Conservation (phyloP, 495 filamentous ascomycete genomes). For the Penicillium longicatenatum region DNA sequence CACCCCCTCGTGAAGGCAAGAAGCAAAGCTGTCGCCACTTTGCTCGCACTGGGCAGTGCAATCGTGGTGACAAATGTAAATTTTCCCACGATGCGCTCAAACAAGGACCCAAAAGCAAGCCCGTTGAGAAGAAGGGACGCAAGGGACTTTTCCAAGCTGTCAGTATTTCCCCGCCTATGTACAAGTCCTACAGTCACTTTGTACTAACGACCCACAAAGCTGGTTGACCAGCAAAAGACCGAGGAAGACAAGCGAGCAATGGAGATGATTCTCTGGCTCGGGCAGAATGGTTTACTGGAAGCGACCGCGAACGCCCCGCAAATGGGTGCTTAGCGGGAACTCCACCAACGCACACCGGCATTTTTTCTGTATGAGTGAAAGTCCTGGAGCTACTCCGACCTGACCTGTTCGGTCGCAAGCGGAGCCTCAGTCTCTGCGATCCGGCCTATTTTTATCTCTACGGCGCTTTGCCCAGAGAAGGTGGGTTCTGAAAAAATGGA, state of each 20-base stretch:
- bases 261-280: slow-evolving; percentile 48
- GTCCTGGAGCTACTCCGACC: too few relatives aligned
- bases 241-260: slow-evolving; percentile 46
- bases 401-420: too few relatives aligned
- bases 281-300: slow-evolving; percentile 41
- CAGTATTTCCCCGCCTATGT: slow-evolving; percentile 27
- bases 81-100: slow-evolving; percentile 47
- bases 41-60: slow-evolving; percentile 47
- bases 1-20: slow-evolving; percentile 43
- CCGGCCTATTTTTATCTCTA: too few relatives aligned
- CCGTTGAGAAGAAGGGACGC: slow-evolving; percentile 35
- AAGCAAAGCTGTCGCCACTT: slow-evolving; percentile 47
- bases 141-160: slow-evolving; percentile 56
- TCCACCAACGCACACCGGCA: background rate
- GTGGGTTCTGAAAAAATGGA: background rate
- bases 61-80: slow-evolving; percentile 46
- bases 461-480: too few relatives aligned
- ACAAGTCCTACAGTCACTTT: too few relatives aligned
- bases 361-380: background rate
- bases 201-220: slow-evolving; percentile 28
- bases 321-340: background rate
- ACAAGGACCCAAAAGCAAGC: slow-evolving; percentile 34
- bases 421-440: too few relatives aligned
- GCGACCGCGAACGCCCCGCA: slow-evolving; percentile 8
- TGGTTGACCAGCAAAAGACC: slow-evolving; percentile 49